These are phyloP conservation scores for Sarocladiaceae sp. DNA, from an alignment of 2,329 filamentous ascomycete species.

Conservation along the genomic window DNA sequence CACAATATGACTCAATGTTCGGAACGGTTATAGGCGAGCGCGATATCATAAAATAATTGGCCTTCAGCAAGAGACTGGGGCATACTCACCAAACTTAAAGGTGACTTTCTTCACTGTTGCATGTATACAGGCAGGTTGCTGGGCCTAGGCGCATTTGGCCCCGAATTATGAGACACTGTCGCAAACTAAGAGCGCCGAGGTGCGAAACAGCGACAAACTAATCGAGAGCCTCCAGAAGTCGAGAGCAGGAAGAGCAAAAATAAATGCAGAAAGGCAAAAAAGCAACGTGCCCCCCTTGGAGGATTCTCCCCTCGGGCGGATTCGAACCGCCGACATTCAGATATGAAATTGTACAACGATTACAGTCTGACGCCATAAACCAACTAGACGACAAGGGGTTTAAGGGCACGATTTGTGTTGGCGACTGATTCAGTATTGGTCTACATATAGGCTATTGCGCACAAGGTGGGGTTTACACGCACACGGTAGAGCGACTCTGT, in stretches of 20 bases:
- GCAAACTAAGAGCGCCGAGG: no score
- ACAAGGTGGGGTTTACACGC: background rate
- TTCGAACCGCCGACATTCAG: slow-evolving; percentile 10
- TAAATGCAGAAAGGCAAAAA: background rate
- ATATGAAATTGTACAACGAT: slow-evolving; percentile 11
- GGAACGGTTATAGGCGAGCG: no score
- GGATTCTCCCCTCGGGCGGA: slow-evolving; percentile 9
- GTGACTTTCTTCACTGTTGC: no score
- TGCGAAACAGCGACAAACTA: no score
- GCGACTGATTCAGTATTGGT: slow-evolving; percentile 6
- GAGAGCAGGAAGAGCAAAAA: background rate
- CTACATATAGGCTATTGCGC: slow-evolving; percentile 3
- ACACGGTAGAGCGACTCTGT: no score
- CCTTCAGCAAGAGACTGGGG: no score
- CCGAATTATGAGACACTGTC: background rate
- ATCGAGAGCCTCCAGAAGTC: no score
- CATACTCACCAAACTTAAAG: no score
- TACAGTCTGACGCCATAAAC: slow-evolving; percentile 10
- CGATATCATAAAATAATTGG: no score
- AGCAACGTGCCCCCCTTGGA: slow-evolving; percentile 8
- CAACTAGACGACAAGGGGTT: slow-evolving; percentile 10
- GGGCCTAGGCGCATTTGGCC: no score
- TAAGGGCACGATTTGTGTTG: slow-evolving; percentile 9
- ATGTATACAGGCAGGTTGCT: no score
- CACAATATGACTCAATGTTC: no score